Evolutionary conservation across 1,284 basidiomycete genomes (phyloP).

Genomic region (Volvariella volvacea): DNA sequence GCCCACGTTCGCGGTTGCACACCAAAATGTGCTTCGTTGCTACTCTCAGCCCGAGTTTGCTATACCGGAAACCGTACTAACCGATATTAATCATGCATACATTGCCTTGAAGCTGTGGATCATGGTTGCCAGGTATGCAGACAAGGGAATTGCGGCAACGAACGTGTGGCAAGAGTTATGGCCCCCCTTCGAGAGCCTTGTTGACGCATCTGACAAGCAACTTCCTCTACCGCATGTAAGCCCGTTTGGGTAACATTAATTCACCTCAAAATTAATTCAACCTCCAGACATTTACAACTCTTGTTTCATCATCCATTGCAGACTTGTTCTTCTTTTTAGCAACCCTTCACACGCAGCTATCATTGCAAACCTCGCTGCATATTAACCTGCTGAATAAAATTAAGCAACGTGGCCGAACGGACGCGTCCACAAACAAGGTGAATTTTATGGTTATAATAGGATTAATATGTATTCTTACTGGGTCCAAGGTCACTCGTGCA

Average conservation of each 20-base stretch:
- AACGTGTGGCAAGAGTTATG: slow-evolving; percentile 68
- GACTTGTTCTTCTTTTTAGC: slow-evolving; percentile 61
- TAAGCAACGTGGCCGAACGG: slow-evolving; percentile 35
- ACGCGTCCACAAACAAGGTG: slow-evolving; percentile 45
- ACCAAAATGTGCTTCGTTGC: slow-evolving; percentile 36
- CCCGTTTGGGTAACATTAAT: not conserved
- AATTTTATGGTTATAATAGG: slow-evolving; percentile 9
- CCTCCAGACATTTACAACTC: slow-evolving; percentile 44
- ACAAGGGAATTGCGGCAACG: slow-evolving; percentile 20
- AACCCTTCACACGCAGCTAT: slow-evolving; percentile 45
- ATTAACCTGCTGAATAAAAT: slow-evolving; percentile 43
- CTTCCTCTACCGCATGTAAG: slow-evolving; percentile 42
- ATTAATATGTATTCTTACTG: not conserved
- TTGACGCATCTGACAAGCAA: slow-evolving; percentile 39
- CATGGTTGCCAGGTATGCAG: slow-evolving; percentile 41
- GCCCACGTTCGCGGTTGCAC: slow-evolving; percentile 37
- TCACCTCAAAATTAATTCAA: not conserved
- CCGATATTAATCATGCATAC: slow-evolving; percentile 61
- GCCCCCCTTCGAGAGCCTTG: slow-evolving; percentile 55
- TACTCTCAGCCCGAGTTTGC: slow-evolving; percentile 27
- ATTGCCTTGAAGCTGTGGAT: slow-evolving; percentile 66
- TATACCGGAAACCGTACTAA: slow-evolving; percentile 34
- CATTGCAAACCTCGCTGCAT: slow-evolving; percentile 45
- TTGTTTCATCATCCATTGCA: slow-evolving; percentile 53
- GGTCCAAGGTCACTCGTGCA: slow-evolving; percentile 48